Conservation (phyloP, 2,329 filamentous ascomycete genomes). For the Paradendryphiella salina region DNA sequence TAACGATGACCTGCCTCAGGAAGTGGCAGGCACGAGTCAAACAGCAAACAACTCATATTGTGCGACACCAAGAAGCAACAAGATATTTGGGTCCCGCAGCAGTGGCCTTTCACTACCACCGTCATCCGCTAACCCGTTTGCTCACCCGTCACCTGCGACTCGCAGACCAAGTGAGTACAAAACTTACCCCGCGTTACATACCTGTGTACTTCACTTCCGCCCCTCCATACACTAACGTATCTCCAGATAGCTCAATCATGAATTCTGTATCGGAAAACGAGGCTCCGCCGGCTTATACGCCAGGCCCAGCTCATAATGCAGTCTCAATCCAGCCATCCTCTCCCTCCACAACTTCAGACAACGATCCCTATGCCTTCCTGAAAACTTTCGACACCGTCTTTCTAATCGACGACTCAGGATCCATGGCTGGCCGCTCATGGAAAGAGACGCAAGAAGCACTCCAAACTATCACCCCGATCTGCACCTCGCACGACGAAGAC, state of each 20-base stretch:
- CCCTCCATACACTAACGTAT: conserved; percentile 2
- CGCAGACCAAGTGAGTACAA: conserved; percentile 45
- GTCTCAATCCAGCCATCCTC: conserved; percentile 4
- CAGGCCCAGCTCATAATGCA: conserved; percentile 23
- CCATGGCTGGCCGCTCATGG: conserved; percentile 81
- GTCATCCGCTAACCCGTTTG: conserved; percentile 22
- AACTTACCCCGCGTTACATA: background rate
- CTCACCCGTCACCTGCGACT: conserved; percentile 38
- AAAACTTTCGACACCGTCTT: conserved; percentile 82
- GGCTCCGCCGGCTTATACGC: conserved; percentile 50
- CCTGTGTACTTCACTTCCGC: background rate
- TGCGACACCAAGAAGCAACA: conserved; percentile 8
- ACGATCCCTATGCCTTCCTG: conserved; percentile 75
- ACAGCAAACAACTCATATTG: background rate
- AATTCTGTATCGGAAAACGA: conserved; percentile 42
- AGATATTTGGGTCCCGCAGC: conserved; percentile 15
- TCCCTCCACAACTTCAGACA: conserved; percentile 17
- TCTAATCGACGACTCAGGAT: conserved; percentile 88
- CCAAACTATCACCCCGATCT: conserved; percentile 75
- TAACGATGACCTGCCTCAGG: conserved; percentile 5
- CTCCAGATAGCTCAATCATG: conserved; percentile 32
- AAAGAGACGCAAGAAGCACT: conserved; percentile 72
- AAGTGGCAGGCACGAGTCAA: conserved; percentile 6
- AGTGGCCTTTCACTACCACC: conserved; percentile 24
- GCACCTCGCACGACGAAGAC: conserved; percentile 75